Evolutionary conservation across 177 flowering plant genomes (phyloP).

Genomic region (Telopea speciosissima): DNA sequence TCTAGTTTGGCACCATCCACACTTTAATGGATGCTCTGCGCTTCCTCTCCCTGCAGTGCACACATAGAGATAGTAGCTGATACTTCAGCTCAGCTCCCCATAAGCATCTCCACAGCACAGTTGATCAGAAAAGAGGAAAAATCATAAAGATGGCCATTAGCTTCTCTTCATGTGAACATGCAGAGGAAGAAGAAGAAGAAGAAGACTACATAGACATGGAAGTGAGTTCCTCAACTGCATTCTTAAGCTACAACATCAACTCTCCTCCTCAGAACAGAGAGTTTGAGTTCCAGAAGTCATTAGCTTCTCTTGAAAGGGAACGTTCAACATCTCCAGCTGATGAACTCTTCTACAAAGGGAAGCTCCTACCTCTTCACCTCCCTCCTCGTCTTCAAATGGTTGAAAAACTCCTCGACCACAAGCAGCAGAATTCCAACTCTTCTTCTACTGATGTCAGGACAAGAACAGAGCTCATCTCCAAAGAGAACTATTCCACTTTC

Average conservation of each 20-base stretch:
- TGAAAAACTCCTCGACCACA: conserved; percentile 38
- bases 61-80: background rate
- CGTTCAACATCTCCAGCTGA: conserved; percentile 71
- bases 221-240: conserved; percentile 34
- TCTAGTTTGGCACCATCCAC: conserved; percentile 38
- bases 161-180: conserved; percentile 21
- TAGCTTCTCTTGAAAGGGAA: conserved; percentile 34
- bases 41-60: conserved; percentile 15
- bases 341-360: conserved; percentile 91
- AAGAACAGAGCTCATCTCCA: conserved; percentile 12
- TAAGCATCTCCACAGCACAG: conserved; percentile 19
- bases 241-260: conserved; percentile 24
- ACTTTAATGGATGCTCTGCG: conserved; percentile 40
- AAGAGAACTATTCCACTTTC: conserved; percentile 21
- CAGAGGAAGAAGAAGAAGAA: conserved; percentile 35
- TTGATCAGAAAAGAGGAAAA: conserved; percentile 3
- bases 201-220: conserved; percentile 88
- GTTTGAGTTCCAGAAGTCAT: conserved; percentile 77
- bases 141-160: conserved; percentile 32
- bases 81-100: conserved; percentile 28
- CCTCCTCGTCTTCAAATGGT: conserved; percentile 85
- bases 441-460: background rate
- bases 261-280: conserved; percentile 50
- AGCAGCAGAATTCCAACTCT: conserved; percentile 20
- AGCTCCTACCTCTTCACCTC: conserved; percentile 89